Conservation (phyloP, 345 rosid genomes). For the Arabidopsis suecica region DNA sequence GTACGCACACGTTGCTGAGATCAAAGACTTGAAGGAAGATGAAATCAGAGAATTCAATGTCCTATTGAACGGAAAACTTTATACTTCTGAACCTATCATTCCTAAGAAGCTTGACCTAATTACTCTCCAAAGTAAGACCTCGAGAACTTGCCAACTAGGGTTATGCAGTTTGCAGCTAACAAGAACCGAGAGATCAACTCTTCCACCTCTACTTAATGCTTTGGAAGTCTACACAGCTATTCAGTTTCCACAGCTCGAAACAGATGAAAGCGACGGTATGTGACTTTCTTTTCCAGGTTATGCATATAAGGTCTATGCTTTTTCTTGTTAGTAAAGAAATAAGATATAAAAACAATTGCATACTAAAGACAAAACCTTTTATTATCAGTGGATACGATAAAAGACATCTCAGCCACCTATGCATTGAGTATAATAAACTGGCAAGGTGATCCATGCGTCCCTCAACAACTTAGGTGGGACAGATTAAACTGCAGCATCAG, state of each 20-base stretch:
- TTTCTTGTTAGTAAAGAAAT: too few relatives aligned
- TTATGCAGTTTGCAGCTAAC: not conserved
- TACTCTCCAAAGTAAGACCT: not conserved
- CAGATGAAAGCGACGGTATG: not conserved
- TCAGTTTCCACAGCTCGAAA: constrained; percentile 21
- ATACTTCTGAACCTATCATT: not conserved
- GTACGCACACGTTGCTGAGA: constrained; percentile 30
- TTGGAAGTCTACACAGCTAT: constrained; percentile 28
- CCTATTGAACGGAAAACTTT: constrained; percentile 13
- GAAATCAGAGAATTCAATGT: constrained; percentile 45
- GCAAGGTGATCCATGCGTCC: constrained; percentile 39
- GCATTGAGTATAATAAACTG: constrained; percentile 15
- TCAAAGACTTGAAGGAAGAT: constrained; percentile 26
- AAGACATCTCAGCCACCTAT: not conserved
- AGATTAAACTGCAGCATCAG: constrained; percentile 14
- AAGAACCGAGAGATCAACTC: constrained; percentile 26
- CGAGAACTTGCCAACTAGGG: not conserved
- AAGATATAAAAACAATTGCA: too few relatives aligned
- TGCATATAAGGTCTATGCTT: too few relatives aligned
- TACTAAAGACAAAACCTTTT: too few relatives aligned
- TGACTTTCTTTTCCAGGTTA: too few relatives aligned
- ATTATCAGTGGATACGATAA: not conserved
- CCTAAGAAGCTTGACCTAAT: not conserved
- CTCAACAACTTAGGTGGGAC: constrained; percentile 13
- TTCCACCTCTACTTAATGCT: constrained; percentile 46